Base-by-base conservation (phyloP, 495 filamentous ascomycete species). In the Immersiella caudata region DNA sequence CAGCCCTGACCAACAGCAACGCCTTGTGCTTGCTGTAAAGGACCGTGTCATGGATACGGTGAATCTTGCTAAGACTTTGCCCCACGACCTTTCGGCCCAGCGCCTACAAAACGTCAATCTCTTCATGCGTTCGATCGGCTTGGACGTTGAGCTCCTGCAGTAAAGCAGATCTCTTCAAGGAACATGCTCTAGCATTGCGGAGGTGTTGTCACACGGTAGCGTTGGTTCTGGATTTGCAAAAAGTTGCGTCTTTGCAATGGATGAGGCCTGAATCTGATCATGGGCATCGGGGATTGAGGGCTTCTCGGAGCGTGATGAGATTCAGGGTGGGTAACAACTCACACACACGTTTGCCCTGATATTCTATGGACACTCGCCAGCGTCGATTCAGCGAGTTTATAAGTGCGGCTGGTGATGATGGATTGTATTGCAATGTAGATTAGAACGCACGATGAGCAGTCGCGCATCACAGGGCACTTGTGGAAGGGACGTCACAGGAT, bases 31-130 rank as follows among this genome's bases (percentile, higher is more conserved):
- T 74, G 93, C 93, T 59, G 96, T 99, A 59, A 99, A 97, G 89
- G 96, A 98, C 71, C 89, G 94, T 64, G 95, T 99, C 62, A 96
- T 98, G 93, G 95, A 97, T 74, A 98, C 95, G 2, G 90, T 97
- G 8, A 79, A 82, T 46, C 87, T 96, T 35, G 89, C 91, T 74
- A 97, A 95, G 82, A 92, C 91, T 2, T 86, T 98, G 16, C 95
- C 96, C 14, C 83, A 88, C 20, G 93, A 95, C 51, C 89, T 97
- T 87, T 87, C 89, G 20, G 88, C 85, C 71, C 86, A 90, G 74
- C 89, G 93, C 64, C 83, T 96, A 56, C 89, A 89, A 65, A 94
- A 97, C 74, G 96, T 99, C 70, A 98, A 99, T 78, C 81, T 99
- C 29, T 99, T 99, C 77, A 97, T 99, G 94, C 88, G 93, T 68